Conservation (phyloP, 805 yeast species). For the Metschnikowia peoriensis region DNA sequence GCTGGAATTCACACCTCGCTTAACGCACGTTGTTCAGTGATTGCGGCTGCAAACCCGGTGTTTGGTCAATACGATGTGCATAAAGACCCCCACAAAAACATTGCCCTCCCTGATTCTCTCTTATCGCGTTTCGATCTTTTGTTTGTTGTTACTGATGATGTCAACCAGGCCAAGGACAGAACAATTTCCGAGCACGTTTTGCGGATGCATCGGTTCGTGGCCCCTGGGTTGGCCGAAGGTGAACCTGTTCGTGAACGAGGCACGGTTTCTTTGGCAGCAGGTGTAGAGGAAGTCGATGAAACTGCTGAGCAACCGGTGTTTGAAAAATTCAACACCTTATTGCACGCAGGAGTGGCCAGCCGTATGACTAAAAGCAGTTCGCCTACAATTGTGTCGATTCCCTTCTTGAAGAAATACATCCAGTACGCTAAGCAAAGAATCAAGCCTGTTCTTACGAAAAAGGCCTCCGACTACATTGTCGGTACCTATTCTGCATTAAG, state of each 20-base stretch:
- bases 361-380: conserved; percentile 23
- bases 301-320: conserved; percentile 62
- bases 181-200: conserved; percentile 90
- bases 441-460: conserved; percentile 72
- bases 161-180: conserved; percentile 80
- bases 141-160: conserved; percentile 95
- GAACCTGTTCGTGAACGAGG: conserved; percentile 84
- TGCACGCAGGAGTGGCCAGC: conserved; percentile 71
- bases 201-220: conserved; percentile 86
- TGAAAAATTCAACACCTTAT: conserved; percentile 76
- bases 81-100: conserved; percentile 94
- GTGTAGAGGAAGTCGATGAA: conserved; percentile 54
- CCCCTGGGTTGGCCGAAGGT: conserved; percentile 88
- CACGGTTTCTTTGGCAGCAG: conserved; percentile 75
- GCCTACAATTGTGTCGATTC: conserved; percentile 56
- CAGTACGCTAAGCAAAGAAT: conserved; percentile 91
- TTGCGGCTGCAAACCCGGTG: conserved; percentile 98
- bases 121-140: conserved; percentile 94
- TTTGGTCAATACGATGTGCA: conserved; percentile 95
- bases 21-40: conserved; percentile 93
- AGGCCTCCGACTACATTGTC: conserved; percentile 79
- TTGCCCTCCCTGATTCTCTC: conserved; percentile 94
- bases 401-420: conserved; percentile 86
- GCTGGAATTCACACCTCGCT: conserved; percentile 97
- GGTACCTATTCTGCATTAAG: conserved; percentile 76